These are phyloP conservation scores for Solanum piurae DNA, from an alignment of 257 asterid species.

Conservation along the genomic window DNA sequence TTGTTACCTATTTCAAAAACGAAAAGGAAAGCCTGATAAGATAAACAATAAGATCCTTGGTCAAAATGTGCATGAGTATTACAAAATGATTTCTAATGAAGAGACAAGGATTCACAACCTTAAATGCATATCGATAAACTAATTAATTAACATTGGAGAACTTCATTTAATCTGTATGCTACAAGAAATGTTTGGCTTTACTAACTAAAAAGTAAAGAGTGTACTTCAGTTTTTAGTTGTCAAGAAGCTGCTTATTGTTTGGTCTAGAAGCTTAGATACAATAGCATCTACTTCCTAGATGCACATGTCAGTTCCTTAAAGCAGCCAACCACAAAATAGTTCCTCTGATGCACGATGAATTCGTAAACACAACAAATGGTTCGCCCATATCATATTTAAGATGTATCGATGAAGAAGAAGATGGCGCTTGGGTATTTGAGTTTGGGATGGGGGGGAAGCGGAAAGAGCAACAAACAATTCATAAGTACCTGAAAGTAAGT, in stretches of 20 bases:
- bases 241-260: not conserved
- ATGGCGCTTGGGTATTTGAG: not conserved
- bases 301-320: not conserved
- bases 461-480: not conserved
- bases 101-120: not conserved
- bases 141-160: not conserved
- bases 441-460: not conserved
- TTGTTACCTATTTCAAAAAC: not conserved
- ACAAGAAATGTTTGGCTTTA: not conserved
- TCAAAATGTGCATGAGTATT: not conserved
- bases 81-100: not conserved
- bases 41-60: not conserved
- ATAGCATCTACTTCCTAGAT: not conserved
- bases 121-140: not conserved
- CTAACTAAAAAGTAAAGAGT: not conserved
- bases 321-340: not conserved
- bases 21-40: not conserved
- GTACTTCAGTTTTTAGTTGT: not conserved
- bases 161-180: not conserved
- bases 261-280: not conserved
- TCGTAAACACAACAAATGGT: not conserved
- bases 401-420: not conserved
- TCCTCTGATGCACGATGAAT: not conserved
- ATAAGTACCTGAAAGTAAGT: constrained; percentile 68
- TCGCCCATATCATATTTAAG: not conserved